phyloP scores from a whole-genome alignment of 768 basidiomycete genomes.

The Pleurotus tuoliensis region DNA sequence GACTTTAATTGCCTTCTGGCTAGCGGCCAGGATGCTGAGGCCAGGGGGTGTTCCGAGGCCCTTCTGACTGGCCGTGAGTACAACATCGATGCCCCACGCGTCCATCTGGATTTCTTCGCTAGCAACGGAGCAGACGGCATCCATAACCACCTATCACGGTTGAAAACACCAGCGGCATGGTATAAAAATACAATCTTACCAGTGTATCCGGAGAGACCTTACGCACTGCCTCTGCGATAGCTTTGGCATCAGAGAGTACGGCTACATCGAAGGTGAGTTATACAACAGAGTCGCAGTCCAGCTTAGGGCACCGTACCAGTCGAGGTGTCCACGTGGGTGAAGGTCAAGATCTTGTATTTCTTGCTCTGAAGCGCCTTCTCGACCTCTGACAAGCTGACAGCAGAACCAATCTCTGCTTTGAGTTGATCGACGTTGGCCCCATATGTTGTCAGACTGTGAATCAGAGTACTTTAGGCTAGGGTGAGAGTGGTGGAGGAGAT shows the following conservation, averaged over 20 bases:
- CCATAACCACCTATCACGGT: slow-evolving; percentile 59
- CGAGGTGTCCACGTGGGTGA: slow-evolving; percentile 95
- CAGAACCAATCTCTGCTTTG: slow-evolving; percentile 78
- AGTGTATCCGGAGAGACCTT: slow-evolving; percentile 83
- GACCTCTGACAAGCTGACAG: slow-evolving; percentile 56
- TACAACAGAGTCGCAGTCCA: background rate
- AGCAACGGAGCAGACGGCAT: slow-evolving; percentile 96
- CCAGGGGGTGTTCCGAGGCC: slow-evolving; percentile 94
- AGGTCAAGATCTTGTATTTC: slow-evolving; percentile 84
- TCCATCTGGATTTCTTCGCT: slow-evolving; percentile 95
- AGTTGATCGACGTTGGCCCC: slow-evolving; percentile 86
- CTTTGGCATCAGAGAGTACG: slow-evolving; percentile 82
- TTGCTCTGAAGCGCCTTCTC: slow-evolving; percentile 69
- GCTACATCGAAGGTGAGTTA: slow-evolving; percentile 31
- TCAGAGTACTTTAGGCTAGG: no score
- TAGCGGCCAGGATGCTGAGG: slow-evolving; percentile 80
- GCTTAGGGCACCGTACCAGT: slow-evolving; percentile 44
- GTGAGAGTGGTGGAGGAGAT: background rate
- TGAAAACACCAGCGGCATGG: slow-evolving; percentile 4
- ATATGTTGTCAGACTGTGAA: slow-evolving; percentile 71
- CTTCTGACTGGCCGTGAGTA: slow-evolving; percentile 85
- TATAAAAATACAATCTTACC: slow-evolving; percentile 28
- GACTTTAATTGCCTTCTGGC: slow-evolving; percentile 72
- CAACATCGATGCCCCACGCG: slow-evolving; percentile 88
- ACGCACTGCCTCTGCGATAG: slow-evolving; percentile 68